Evolutionary conservation across 2,329 filamentous ascomycete species (phyloP).

Genomic region (Ophiostoma ulmi): DNA sequence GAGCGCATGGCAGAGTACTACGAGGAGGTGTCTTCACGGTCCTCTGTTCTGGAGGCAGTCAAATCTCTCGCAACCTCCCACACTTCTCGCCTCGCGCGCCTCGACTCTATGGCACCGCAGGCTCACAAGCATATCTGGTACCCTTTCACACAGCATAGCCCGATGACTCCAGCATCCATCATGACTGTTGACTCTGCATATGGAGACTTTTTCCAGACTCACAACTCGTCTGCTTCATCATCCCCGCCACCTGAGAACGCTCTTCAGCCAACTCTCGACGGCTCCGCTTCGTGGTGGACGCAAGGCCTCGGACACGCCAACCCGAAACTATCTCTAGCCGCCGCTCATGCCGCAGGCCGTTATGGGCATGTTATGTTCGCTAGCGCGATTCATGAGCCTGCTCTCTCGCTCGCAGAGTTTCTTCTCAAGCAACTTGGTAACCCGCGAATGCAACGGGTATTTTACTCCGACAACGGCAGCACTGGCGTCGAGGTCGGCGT

Average conservation of each 20-base stretch:
- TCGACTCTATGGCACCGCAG: conserved; percentile 57
- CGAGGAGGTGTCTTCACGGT: conserved; percentile 38
- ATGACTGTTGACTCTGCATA: conserved; percentile 74
- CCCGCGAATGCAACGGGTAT: conserved; percentile 62
- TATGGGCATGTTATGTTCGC: conserved; percentile 91
- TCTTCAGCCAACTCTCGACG: conserved; percentile 68
- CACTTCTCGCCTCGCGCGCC: conserved; percentile 47
- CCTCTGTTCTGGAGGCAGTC: conserved; percentile 47
- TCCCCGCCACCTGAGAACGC: conserved; percentile 29
- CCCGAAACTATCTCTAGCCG: conserved; percentile 63
- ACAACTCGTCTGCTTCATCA: neutral
- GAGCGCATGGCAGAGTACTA: conserved; percentile 63
- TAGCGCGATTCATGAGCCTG: conserved; percentile 72
- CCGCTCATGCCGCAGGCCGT: conserved; percentile 73
- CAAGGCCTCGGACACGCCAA: conserved; percentile 81
- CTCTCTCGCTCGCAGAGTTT: conserved; percentile 60
- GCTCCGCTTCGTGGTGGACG: conserved; percentile 87
- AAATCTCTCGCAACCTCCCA: conserved; percentile 38
- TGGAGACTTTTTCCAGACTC: conserved; percentile 68
- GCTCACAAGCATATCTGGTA: conserved; percentile 73
- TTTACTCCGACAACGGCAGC: conserved; percentile 79
- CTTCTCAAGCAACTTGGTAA: conserved; percentile 58
- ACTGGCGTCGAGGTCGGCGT: conserved; percentile 79
- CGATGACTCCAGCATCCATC: conserved; percentile 57
- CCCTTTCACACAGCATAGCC: conserved; percentile 76